phyloP scores from a whole-genome alignment of 2,329 filamentous ascomycete genomes.

The Fusarium redolens region DNA sequence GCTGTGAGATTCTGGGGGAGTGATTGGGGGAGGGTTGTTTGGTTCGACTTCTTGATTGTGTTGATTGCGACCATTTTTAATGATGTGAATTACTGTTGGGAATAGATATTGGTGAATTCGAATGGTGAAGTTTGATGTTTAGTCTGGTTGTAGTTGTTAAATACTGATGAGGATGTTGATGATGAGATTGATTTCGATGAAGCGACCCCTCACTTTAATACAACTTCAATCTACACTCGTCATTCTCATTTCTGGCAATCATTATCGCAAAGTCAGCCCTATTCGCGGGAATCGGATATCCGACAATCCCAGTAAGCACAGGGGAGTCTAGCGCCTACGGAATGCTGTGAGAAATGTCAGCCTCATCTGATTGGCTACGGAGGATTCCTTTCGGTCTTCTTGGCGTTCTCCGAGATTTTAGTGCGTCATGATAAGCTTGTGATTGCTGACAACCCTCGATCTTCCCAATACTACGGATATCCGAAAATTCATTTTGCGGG shows the following conservation, averaged over 20 bases:
- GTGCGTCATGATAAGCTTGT: not conserved
- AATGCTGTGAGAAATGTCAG: not conserved
- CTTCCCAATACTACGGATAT: not conserved
- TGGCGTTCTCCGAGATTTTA: not conserved
- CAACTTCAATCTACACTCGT: not conserved
- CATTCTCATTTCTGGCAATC: not conserved
- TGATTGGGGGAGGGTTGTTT: not conserved
- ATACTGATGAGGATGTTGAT: not conserved
- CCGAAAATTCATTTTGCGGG: not conserved
- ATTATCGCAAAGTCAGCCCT: not conserved
- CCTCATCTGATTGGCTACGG: not conserved
- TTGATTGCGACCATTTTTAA: constrained; percentile 24
- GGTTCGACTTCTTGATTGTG: constrained; percentile 25
- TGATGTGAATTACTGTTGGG: not conserved
- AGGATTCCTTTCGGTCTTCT: not conserved
- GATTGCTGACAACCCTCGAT: not conserved
- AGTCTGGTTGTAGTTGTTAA: not conserved
- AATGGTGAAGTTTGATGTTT: not conserved
- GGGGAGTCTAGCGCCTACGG: fast-evolving
- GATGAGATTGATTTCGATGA: not conserved
- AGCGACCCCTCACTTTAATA: constrained; percentile 4
- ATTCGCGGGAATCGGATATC: constrained; percentile 17
- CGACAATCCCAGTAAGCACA: not conserved
- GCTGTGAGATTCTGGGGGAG: constrained; percentile 16
- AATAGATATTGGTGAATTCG: not conserved